Conservation (phyloP, 1,284 basidiomycete genomes). For the Paramarasmius palmivorus region DNA sequence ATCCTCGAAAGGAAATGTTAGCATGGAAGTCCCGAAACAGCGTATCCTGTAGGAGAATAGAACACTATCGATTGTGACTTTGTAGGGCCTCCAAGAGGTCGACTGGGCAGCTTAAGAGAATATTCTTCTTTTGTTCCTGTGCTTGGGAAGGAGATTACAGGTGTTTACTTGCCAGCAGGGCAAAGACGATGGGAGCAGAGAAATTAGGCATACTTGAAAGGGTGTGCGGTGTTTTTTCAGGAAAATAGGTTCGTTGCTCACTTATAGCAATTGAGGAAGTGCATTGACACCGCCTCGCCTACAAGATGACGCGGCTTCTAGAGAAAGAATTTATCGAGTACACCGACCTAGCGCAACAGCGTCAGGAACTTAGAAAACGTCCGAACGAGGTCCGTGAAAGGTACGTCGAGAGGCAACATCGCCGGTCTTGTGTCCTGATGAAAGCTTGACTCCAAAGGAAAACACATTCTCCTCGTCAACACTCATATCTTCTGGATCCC, state of each 20-base stretch:
- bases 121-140: not conserved
- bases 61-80: not conserved
- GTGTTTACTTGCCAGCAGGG: constrained; percentile 1
- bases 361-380: not conserved
- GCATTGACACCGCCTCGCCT: too few species aligned
- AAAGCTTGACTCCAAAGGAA: not conserved
- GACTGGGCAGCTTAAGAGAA: not conserved
- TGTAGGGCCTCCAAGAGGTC: constrained; percentile 1
- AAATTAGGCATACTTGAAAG: not conserved
- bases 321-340: not conserved
- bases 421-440: not conserved
- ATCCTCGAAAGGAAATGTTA: not conserved
- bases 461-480: not conserved
- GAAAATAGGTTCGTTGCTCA: not conserved
- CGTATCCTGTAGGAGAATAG: not conserved
- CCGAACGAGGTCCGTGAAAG: not conserved
- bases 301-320: not conserved
- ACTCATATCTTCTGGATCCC: not conserved
- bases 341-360: not conserved
- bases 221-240: not conserved
- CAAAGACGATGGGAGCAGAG: not conserved
- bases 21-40: not conserved
- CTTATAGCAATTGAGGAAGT: too few species aligned
- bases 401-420: not conserved
- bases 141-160: not conserved